These are phyloP conservation scores for Solanum sparsipilum DNA, from an alignment of 257 asterid genomes.

Conservation along the genomic window DNA sequence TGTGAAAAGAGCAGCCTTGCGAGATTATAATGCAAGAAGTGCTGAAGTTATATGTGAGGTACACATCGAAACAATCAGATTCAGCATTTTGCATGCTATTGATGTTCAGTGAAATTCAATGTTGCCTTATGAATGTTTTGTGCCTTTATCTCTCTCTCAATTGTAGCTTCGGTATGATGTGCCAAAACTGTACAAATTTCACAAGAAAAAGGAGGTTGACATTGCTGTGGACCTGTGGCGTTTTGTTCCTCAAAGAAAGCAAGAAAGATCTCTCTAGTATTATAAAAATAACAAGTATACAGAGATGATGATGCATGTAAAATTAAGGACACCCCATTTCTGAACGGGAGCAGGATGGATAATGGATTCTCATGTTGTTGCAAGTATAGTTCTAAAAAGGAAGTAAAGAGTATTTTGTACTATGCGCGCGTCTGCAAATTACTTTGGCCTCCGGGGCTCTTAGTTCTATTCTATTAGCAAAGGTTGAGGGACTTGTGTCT, in stretches of 20 bases:
- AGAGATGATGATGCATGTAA: not conserved
- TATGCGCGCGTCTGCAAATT: not conserved
- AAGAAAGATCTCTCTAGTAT: not conserved
- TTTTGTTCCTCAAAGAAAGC: slow-evolving; percentile 54
- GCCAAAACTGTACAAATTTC: slow-evolving; percentile 88
- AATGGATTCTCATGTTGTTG: not conserved
- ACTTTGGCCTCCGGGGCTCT: not conserved
- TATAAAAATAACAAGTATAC: not conserved
- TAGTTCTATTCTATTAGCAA: not conserved
- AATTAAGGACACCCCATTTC: not conserved
- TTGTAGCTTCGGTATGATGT: slow-evolving; percentile 80
- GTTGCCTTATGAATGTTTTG: not conserved
- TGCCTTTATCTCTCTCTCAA: not conserved
- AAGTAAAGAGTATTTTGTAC: not conserved
- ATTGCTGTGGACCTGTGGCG: slow-evolving; percentile 95
- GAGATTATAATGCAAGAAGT: slow-evolving; percentile 68
- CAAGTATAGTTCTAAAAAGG: not conserved
- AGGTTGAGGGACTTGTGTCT: not conserved
- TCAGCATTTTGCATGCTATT: not conserved
- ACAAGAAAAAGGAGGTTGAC: slow-evolving; percentile 92
- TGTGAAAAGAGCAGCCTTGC: slow-evolving; percentile 62
- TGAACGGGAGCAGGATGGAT: not conserved
- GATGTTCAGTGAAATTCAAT: not conserved
- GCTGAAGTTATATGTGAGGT: slow-evolving; percentile 97
- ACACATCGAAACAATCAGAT: not conserved